phyloP scores from a whole-genome alignment of 192 early-diverging fungal genomes.

The Diversispora eburnea region DNA sequence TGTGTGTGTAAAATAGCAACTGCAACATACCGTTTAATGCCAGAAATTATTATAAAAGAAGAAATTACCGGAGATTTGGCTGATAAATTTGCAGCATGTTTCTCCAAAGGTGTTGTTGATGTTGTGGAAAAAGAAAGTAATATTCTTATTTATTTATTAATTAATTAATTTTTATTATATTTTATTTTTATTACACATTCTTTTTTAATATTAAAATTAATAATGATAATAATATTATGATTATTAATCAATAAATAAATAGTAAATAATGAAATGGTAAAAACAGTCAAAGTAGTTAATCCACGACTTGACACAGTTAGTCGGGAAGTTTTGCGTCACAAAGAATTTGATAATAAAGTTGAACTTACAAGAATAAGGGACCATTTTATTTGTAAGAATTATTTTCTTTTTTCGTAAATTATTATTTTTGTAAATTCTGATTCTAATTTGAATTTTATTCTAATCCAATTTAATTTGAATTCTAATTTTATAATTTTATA shows the following conservation, averaged over 20 bases:
- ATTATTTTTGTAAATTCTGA: neutral
- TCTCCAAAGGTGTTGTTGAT: conserved; percentile 82
- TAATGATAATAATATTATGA: neutral
- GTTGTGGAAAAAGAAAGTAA: conserved; percentile 52
- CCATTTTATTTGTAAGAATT: conserved; percentile 91
- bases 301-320: conserved; percentile 94
- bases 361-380: conserved; percentile 85
- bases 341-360: conserved; percentile 89
- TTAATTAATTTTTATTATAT: neutral
- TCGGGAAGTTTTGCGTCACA: conserved; percentile 88
- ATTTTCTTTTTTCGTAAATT: conserved; percentile 3
- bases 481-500: neutral
- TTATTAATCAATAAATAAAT: neutral
- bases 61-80: conserved; percentile 84
- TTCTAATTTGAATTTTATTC: neutral
- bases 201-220: too few species aligned
- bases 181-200: too few species aligned
- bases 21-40: conserved; percentile 91
- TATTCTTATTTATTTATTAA: neutral
- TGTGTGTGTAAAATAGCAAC: conserved; percentile 51
- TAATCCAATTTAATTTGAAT: conserved; percentile 1
- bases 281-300: conserved; percentile 78
- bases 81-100: conserved; percentile 79
- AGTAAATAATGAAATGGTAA: conserved; percentile 40
- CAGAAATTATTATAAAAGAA: conserved; percentile 81